Evolutionary conservation across 257 asterid species (phyloP).

Genomic region (Lantana camara): DNA sequence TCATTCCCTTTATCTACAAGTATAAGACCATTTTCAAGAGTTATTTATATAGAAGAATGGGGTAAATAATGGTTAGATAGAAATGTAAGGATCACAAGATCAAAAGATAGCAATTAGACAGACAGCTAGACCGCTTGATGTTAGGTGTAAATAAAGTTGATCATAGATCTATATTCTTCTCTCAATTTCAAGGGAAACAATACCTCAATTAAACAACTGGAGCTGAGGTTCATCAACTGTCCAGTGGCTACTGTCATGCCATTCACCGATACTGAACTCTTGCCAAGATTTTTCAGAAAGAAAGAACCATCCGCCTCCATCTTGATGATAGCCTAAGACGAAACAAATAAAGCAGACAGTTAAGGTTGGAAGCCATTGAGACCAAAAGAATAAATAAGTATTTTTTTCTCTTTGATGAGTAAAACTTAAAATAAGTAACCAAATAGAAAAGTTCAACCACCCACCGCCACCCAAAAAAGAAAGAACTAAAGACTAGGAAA

Average conservation of each 20-base stretch:
- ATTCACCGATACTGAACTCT: conserved; percentile 74
- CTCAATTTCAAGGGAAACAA: conserved; percentile 6
- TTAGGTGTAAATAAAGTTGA: no score
- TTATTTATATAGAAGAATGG: conserved; percentile 1
- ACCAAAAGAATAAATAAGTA: conserved; percentile 5
- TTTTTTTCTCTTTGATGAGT: neutral
- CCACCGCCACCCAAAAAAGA: neutral
- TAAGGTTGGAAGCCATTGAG: conserved; percentile 6
- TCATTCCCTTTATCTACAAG: conserved; percentile 73
- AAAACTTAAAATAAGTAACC: neutral
- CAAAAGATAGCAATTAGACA: no score
- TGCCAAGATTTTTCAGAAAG: conserved; percentile 81
- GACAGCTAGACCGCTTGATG: neutral
- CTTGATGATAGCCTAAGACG: conserved; percentile 78
- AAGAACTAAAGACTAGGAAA: conserved; percentile 1
- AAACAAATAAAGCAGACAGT: conserved; percentile 10
- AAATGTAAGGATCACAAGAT: neutral
- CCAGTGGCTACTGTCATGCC: conserved; percentile 69
- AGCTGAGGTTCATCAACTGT: conserved; percentile 61
- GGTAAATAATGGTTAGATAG: neutral
- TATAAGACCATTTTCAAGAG: conserved; percentile 20
- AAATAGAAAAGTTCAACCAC: neutral
- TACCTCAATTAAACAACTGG: conserved; percentile 94
- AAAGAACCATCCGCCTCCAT: conserved; percentile 89
- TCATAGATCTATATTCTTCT: neutral